These are phyloP conservation scores for Acmispon strigosus DNA, from an alignment of 306 rosid genomes.

Conservation along the genomic window DNA sequence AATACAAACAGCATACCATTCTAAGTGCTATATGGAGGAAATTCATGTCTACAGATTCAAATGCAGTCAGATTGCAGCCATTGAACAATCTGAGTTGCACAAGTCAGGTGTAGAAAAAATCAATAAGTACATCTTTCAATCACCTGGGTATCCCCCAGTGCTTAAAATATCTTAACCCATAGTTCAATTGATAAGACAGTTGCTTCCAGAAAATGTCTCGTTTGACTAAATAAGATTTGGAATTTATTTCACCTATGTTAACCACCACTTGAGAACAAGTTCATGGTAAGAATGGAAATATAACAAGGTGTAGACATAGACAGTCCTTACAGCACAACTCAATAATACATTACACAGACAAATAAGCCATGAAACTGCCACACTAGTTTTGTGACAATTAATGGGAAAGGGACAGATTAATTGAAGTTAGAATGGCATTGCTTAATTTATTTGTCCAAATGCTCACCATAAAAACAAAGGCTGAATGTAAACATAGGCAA, in stretches of 20 bases:
- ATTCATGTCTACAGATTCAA: background rate
- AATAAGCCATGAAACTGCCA: background rate
- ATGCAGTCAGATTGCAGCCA: background rate
- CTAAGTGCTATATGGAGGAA: background rate
- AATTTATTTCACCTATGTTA: background rate
- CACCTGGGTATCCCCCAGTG: background rate
- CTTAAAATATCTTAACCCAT: background rate
- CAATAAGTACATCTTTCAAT: background rate
- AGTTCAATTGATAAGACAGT: background rate
- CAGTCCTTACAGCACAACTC: background rate
- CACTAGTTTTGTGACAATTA: too few species aligned
- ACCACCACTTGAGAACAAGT: background rate
- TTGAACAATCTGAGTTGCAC: background rate
- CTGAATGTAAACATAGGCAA: too few species aligned
- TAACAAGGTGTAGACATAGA: background rate
- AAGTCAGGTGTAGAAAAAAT: background rate
- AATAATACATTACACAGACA: background rate
- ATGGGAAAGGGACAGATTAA: too few species aligned
- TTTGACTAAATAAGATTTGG: background rate
- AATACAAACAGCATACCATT: background rate
- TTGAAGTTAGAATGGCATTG: too few species aligned
- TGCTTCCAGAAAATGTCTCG: background rate
- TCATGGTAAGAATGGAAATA: background rate
- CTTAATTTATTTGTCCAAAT: too few species aligned
- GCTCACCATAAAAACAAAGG: too few species aligned